Evolutionary conservation across 345 rosid species (phyloP).

Genomic region (Linum usitatissimum): DNA sequence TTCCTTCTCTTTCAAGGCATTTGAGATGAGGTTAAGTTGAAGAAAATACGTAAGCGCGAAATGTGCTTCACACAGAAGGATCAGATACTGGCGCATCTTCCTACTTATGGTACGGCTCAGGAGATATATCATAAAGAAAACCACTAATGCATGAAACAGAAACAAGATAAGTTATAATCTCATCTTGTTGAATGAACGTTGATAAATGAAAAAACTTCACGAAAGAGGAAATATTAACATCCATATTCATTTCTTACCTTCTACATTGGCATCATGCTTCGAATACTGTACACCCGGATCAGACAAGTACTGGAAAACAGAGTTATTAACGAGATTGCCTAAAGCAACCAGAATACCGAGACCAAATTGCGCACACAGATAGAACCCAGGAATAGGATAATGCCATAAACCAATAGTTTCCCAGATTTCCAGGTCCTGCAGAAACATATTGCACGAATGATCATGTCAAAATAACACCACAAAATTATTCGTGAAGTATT

Average conservation of each 20-base stretch:
- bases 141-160: slow-evolving; percentile 26
- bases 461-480: background rate
- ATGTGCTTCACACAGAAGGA: slow-evolving; percentile 33
- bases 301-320: slow-evolving; percentile 31
- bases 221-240: background rate
- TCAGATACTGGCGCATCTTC: slow-evolving; percentile 22
- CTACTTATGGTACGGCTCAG: slow-evolving; percentile 28
- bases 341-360: slow-evolving; percentile 35
- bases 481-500: background rate
- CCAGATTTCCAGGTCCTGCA: slow-evolving; percentile 40
- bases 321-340: slow-evolving; percentile 36
- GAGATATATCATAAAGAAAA: slow-evolving; percentile 30
- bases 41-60: slow-evolving; percentile 30
- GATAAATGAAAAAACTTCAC: background rate
- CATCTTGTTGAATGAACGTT: background rate
- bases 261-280: slow-evolving; percentile 15
- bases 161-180: slow-evolving; percentile 9
- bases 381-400: slow-evolving; percentile 35
- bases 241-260: slow-evolving; percentile 19
- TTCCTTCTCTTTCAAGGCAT: slow-evolving; percentile 23
- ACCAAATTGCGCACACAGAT: slow-evolving; percentile 37
- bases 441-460: slow-evolving; percentile 1
- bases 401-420: slow-evolving; percentile 41
- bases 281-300: slow-evolving; percentile 13
- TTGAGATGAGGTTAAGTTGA: slow-evolving; percentile 23